A percentile compares a stretch with the other conserved stretches of the same genome.
phyloP scores from a whole-genome alignment of 1,284 basidiomycete species.

The Phlebopus sp. region DNA sequence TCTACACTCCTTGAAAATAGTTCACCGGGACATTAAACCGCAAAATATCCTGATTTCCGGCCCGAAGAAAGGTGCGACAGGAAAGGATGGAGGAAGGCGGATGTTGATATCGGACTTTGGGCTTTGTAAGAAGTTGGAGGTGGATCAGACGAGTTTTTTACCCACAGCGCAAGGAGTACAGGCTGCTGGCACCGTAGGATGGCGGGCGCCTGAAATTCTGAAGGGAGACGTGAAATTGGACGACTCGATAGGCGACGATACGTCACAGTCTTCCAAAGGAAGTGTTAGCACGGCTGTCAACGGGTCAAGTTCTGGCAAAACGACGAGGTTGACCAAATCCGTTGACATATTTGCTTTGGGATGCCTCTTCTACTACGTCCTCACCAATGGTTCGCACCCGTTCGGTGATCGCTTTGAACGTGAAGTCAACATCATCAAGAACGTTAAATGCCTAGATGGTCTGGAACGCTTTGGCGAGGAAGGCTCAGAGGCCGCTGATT shows the following conservation, averaged over 20 bases:
- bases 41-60: conserved; percentile 94
- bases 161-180: conserved; percentile 79
- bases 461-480: conserved; percentile 87
- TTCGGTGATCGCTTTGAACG: conserved; percentile 89
- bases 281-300: conserved; percentile 50
- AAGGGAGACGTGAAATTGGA: conserved; percentile 89
- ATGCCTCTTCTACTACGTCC: conserved; percentile 89
- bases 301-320: conserved; percentile 40
- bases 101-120: conserved; percentile 98
- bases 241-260: conserved; percentile 63
- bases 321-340: conserved; percentile 81
- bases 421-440: conserved; percentile 88
- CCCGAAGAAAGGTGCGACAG: conserved; percentile 54
- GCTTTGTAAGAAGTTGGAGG: conserved; percentile 86
- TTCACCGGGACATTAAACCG: conserved; percentile 98
- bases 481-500: conserved; percentile 78
- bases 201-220: conserved; percentile 93
- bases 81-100: conserved; percentile 56
- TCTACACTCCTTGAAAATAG: conserved; percentile 92
- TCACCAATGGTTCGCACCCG: conserved; percentile 87
- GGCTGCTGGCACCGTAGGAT: conserved; percentile 89
- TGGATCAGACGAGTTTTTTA: conserved; percentile 91
- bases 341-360: conserved; percentile 94
- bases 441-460: conserved; percentile 65
- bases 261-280: conserved; percentile 64